Percentiles rank a stretch among this genome's conserved stretches.
Conservation (phyloP, 805 yeast genomes). For the Yarrowia porcina region DNA sequence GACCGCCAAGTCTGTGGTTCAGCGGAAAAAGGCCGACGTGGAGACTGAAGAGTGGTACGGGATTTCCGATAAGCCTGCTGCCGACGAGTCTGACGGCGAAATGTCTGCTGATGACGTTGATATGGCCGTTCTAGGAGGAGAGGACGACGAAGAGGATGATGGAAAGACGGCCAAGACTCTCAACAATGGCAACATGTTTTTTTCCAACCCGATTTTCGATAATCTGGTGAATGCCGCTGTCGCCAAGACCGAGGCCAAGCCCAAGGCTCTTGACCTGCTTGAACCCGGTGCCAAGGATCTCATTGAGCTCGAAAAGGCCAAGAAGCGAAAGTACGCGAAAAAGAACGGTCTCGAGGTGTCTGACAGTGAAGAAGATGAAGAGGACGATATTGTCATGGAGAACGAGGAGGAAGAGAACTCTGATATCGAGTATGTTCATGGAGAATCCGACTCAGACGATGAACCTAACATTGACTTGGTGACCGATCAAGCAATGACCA, state of each 20-base stretch:
- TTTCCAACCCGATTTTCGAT: slow-evolving; percentile 21
- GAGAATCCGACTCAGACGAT: slow-evolving; percentile 37
- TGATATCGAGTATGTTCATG: slow-evolving; percentile 37
- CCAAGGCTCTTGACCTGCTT: slow-evolving; percentile 21
- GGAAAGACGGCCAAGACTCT: neutral
- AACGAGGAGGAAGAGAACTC: slow-evolving; percentile 36
- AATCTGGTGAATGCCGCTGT: slow-evolving; percentile 14
- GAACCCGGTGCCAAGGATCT: slow-evolving; percentile 12
- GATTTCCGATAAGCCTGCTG: slow-evolving; percentile 29
- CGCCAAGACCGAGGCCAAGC: slow-evolving; percentile 21
- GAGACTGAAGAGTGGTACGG: slow-evolving; percentile 52
- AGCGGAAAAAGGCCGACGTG: slow-evolving; percentile 45
- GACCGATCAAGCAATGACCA: slow-evolving; percentile 94
- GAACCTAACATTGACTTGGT: slow-evolving; percentile 68
- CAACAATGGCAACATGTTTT: slow-evolving; percentile 1
- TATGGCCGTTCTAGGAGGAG: neutral
- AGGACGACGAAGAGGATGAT: neutral
- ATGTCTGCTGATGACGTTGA: slow-evolving; percentile 27
- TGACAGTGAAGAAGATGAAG: slow-evolving; percentile 33
- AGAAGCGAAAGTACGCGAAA: neutral
- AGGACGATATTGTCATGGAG: slow-evolving; percentile 31
- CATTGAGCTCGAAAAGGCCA: slow-evolving; percentile 21
- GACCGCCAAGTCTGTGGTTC: slow-evolving; percentile 51
- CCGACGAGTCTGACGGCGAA: slow-evolving; percentile 31
- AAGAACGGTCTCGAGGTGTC: neutral